Conservation (phyloP, 208 protist genomes). For the Trypanosoma mega region DNA sequence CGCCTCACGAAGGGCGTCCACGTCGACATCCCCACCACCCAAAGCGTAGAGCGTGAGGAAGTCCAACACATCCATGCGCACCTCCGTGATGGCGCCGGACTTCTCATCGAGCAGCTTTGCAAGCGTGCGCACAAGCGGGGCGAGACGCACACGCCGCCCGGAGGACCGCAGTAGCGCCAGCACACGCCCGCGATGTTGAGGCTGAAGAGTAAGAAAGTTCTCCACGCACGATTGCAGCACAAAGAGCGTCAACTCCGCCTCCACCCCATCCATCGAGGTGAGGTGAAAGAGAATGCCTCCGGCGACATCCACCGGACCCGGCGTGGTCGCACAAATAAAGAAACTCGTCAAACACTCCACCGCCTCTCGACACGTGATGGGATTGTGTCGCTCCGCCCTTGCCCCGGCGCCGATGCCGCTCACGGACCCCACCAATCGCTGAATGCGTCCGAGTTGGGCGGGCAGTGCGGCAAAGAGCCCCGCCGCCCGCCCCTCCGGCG, state of each 20-base stretch:
- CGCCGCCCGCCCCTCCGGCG: constrained; percentile 2
- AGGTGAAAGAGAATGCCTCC: constrained; percentile 51
- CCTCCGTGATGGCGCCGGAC: not conserved
- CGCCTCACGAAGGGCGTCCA: not conserved
- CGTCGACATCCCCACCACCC: not conserved
- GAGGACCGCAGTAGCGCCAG: not conserved
- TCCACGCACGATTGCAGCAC: constrained; percentile 45
- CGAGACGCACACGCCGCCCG: not conserved
- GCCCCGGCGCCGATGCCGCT: not conserved
- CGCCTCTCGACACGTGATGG: constrained; percentile 32
- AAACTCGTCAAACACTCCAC: constrained; percentile 40
- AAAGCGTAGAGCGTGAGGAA: constrained; percentile 2
- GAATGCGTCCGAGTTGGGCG: constrained; percentile 15
- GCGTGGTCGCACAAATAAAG: constrained; percentile 47
- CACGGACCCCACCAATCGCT: constrained; percentile 5
- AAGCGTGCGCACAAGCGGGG: not conserved
- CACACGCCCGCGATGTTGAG: constrained; percentile 25
- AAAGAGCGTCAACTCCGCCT: constrained; percentile 25
- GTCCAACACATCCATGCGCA: not conserved
- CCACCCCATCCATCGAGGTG: constrained; percentile 8
- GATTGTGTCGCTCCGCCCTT: not conserved
- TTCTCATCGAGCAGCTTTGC: not conserved
- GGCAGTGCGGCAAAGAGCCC: constrained; percentile 18
- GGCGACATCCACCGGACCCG: constrained; percentile 25
- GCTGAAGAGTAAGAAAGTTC: constrained; percentile 30